These are phyloP conservation scores for Thalassiosira livingstoniorum DNA, from an alignment of 352 stramenopile species.

Conservation along the genomic window DNA sequence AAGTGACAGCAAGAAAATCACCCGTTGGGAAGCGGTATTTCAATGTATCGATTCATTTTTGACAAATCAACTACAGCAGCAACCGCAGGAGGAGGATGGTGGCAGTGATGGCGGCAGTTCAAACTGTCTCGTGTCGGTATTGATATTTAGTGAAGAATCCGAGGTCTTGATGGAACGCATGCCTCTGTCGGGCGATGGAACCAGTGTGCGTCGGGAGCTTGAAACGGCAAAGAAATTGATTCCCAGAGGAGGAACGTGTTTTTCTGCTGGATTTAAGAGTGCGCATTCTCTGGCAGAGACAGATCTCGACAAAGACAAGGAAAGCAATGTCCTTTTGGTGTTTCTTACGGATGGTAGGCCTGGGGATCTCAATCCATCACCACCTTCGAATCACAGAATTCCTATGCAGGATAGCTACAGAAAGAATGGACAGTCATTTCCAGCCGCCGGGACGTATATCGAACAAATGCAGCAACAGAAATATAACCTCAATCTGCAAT, in stretches of 20 bases:
- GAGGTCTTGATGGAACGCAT: conserved; percentile 5
- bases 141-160: conserved; percentile 25
- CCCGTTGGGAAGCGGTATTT: conserved; percentile 30
- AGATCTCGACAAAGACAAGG: not conserved
- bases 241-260: not conserved
- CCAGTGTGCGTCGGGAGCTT: too few relatives aligned
- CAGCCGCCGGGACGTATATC: not conserved
- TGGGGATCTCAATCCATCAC: not conserved
- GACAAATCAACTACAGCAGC: conserved; percentile 5
- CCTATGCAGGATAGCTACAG: not conserved
- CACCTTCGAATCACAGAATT: not conserved
- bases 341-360: not conserved
- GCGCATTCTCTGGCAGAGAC: not conserved
- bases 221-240: not conserved
- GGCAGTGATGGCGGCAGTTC: not conserved
- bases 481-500: not conserved
- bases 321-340: not conserved
- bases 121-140: conserved; percentile 9
- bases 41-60: conserved; percentile 17
- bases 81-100: not conserved
- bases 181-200: too few relatives aligned
- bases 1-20: not conserved
- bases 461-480: not conserved
- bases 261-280: not conserved
- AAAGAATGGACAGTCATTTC: not conserved